Evolutionary conservation across 1,284 basidiomycete species (phyloP), one percentile per base, ranked within the genome.

Genomic region (Wolfiporia cocos): DNA sequence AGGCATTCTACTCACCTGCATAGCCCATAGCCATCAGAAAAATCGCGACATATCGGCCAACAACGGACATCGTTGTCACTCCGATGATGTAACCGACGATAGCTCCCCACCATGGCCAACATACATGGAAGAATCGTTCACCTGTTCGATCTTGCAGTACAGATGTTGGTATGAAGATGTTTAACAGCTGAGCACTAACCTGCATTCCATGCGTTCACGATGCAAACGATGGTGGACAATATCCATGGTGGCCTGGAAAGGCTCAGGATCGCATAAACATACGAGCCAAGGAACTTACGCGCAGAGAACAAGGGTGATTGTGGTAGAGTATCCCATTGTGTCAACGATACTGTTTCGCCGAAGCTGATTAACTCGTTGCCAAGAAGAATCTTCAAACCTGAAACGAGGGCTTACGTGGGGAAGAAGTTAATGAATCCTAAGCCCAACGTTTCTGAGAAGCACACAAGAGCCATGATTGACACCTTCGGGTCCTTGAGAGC

Each of bases 391-490:
- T 14, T 28, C 9, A 9, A 14, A 28, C 26, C 7, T 28, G 9
- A 28, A 28, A 14, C 11, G 4, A 37, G 45, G 10, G 18, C 71
- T 40, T 50, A 81, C 76, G 81, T 83, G 12, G 79, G 80, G 65
- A 86, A 88, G 68, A 84, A 88, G 50, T 81, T 77, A 39, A 82
- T 76, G 57, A 84, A 87, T 34, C 79, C 81, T 20, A 85, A 62
- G 0, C 83, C 82, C 9, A 87, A 54, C 9, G 76, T 56, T 46
- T 76, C 73, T 0, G 70, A 56, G 24, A 68, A 71, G 3, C 59
- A 59, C 68, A 79, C 73, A 11, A 83, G 23, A 38, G 77, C 66
- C 49, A 88, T 78, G 22, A 86, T 57, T 18, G 60, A 63, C 1
- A 84, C 76, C 54, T 82, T 79, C 15, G 70, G 67, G 53, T 88